phyloP scores from a whole-genome alignment of 257 asterid genomes.

The Scutellaria barbata region DNA sequence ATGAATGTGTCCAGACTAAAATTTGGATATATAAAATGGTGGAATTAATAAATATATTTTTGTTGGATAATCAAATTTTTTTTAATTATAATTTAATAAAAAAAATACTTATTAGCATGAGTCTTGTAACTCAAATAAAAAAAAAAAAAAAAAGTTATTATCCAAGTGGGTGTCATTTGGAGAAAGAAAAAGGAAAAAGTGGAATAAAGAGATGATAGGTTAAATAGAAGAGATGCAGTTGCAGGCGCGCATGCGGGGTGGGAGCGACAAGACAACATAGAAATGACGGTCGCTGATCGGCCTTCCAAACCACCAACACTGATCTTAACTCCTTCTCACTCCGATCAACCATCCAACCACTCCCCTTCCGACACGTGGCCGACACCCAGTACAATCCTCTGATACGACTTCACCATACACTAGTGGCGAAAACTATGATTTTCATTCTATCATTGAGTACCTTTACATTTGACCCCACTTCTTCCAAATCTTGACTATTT shows the following conservation, averaged over 20 bases:
- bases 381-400: conserved; percentile 40
- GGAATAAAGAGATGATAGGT: no score
- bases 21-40: no score
- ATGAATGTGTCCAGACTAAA: no score
- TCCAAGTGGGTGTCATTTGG: no score
- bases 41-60: no score
- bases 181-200: no score
- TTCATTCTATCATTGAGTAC: conserved; percentile 27
- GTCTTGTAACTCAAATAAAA: no score
- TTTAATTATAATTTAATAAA: no score
- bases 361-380: conserved; percentile 42
- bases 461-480: conserved; percentile 40
- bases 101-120: no score
- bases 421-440: conserved; percentile 53
- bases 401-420: conserved; percentile 5
- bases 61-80: no score
- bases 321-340: conserved; percentile 25
- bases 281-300: conserved; percentile 20
- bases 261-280: conserved; percentile 28
- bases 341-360: conserved; percentile 32
- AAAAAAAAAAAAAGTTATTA: no score
- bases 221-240: not conserved
- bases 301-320: conserved; percentile 51
- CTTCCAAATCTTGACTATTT: not conserved
- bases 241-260: conserved; percentile 16